These are phyloP conservation scores for Henckelia pumila DNA, from an alignment of 257 asterid species.

Conservation along the genomic window DNA sequence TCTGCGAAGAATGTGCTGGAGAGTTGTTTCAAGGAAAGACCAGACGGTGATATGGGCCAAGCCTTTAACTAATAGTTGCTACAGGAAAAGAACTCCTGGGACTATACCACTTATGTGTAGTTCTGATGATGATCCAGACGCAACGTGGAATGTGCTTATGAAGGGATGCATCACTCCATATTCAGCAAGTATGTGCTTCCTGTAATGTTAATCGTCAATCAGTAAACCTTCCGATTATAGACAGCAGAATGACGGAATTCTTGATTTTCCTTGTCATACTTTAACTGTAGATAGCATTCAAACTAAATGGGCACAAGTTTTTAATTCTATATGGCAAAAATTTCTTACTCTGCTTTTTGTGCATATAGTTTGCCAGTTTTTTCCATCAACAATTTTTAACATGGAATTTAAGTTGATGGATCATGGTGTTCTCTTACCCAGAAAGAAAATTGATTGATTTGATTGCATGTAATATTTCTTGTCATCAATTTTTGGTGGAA, in stretches of 20 bases:
- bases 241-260: no score
- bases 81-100: constrained; percentile 57
- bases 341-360: no score
- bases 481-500: neutral
- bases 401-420: neutral
- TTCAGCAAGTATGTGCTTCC: constrained; percentile 57
- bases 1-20: constrained; percentile 88
- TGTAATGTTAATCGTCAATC: constrained; percentile 11
- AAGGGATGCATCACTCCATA: constrained; percentile 87
- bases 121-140: constrained; percentile 79
- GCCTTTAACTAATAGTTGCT: constrained; percentile 78
- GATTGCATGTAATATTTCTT: neutral
- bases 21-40: constrained; percentile 69
- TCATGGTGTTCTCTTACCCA: constrained; percentile 1
- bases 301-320: no score
- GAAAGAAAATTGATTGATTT: neutral
- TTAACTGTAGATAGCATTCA: no score
- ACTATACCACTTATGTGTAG: constrained; percentile 67
- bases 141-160: constrained; percentile 77
- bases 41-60: constrained; percentile 95
- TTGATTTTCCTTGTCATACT: no score
- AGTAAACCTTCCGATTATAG: constrained; percentile 13
- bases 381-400: neutral
- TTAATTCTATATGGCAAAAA: no score
- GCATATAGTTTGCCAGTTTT: neutral